Evolutionary conservation across 1,139 yeast genomes (phyloP).

Genomic region (Kodamaea plutei): DNA sequence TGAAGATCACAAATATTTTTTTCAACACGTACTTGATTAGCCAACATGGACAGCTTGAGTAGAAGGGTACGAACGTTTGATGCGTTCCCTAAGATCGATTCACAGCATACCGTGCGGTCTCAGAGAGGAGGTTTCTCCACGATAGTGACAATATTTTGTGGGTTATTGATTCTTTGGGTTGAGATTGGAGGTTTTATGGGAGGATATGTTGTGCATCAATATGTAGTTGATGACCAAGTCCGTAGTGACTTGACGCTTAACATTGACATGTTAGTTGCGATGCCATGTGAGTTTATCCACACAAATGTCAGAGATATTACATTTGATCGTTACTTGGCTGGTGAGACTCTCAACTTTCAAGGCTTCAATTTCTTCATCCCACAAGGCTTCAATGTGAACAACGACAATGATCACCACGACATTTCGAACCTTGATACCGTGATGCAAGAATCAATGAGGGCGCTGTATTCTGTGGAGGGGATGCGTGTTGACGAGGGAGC

Average conservation of each 20-base stretch:
- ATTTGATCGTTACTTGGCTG: slow-evolving; percentile 72
- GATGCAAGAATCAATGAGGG: slow-evolving; percentile 59
- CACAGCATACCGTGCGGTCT: slow-evolving; percentile 71
- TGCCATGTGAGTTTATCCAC: slow-evolving; percentile 76
- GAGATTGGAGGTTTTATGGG: slow-evolving; percentile 84
- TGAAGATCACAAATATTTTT: too few species aligned
- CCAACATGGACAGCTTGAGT: too few species aligned
- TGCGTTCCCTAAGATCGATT: slow-evolving; percentile 82
- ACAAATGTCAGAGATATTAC: slow-evolving; percentile 78
- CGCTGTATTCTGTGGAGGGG: slow-evolving; percentile 52
- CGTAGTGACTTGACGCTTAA: slow-evolving; percentile 64
- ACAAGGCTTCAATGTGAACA: slow-evolving; percentile 35
- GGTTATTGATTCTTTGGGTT: slow-evolving; percentile 74
- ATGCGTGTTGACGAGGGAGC: slow-evolving; percentile 43
- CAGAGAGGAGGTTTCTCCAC: slow-evolving; percentile 78
- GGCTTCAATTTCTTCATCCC: slow-evolving; percentile 60
- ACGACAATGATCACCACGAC: slow-evolving; percentile 43
- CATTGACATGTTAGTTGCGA: slow-evolving; percentile 73
- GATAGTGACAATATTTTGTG: slow-evolving; percentile 53
- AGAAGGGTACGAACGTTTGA: slow-evolving; percentile 76
- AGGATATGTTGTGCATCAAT: slow-evolving; percentile 77
- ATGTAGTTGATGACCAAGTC: slow-evolving; percentile 64
- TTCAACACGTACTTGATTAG: too few species aligned
- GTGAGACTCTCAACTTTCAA: slow-evolving; percentile 65
- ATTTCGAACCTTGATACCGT: slow-evolving; percentile 67